Percentiles rank a stretch among this genome's conserved stretches.
phyloP scores from a whole-genome alignment of 768 basidiomycete species.

The Xanthoconium stramineum region DNA sequence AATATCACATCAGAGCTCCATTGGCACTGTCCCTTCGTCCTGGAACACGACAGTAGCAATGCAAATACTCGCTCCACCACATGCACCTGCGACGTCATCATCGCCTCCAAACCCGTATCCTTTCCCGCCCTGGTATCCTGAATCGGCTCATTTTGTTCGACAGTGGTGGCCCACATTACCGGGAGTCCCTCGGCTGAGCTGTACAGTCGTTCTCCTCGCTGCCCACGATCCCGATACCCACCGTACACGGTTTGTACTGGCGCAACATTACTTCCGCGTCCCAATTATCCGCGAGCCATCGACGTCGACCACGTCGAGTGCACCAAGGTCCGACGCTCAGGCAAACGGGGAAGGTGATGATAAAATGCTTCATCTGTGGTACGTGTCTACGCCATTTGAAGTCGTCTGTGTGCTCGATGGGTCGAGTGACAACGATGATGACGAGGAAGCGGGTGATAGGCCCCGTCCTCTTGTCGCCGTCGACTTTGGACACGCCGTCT shows the following conservation, averaged over 20 bases:
- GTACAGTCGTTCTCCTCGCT: conserved; percentile 67
- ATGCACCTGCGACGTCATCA: neutral
- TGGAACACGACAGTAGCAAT: conserved; percentile 1
- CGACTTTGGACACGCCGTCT: conserved; percentile 85
- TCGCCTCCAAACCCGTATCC: conserved; percentile 57
- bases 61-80: neutral
- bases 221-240: conserved; percentile 60
- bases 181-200: conserved; percentile 62
- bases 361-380: conserved; percentile 66
- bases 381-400: conserved; percentile 68
- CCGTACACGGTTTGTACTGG: conserved; percentile 59
- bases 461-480: conserved; percentile 75
- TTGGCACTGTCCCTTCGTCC: conserved; percentile 4
- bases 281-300: conserved; percentile 41
- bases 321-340: neutral
- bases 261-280: conserved; percentile 74
- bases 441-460: conserved; percentile 39
- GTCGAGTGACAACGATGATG: conserved; percentile 28
- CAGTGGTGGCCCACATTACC: conserved; percentile 78
- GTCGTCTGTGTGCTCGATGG: conserved; percentile 61
- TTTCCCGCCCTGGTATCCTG: conserved; percentile 66
- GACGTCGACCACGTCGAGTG: conserved; percentile 1
- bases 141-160: conserved; percentile 72
- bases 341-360: conserved; percentile 37
- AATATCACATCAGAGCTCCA: conserved; percentile 8